Conservation (phyloP, 2,329 filamentous ascomycete species). For the Chaetomium globosum region DNA sequence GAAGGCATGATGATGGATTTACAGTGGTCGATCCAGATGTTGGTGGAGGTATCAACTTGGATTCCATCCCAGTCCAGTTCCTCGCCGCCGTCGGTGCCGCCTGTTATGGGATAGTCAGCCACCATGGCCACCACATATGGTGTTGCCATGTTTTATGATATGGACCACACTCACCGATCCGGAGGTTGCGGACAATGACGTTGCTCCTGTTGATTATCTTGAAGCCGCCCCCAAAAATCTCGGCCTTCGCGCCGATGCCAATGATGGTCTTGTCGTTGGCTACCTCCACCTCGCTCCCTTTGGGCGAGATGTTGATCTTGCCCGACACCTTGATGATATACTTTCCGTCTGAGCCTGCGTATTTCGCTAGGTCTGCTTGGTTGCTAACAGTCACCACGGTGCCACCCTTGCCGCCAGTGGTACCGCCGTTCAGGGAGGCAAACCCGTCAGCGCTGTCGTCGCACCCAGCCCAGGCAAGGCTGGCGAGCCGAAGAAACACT, state of each 20-base stretch:
- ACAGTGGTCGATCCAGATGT: slow-evolving; percentile 8
- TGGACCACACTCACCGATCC: slow-evolving; percentile 1
- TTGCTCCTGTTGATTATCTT: neutral
- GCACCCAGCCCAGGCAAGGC: slow-evolving; percentile 3
- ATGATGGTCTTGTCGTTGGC: slow-evolving; percentile 5
- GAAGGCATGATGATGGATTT: no score
- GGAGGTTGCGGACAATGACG: slow-evolving; percentile 1
- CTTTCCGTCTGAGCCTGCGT: neutral
- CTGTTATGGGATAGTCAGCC: neutral
- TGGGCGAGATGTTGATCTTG: slow-evolving; percentile 5
- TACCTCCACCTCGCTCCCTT: neutral
- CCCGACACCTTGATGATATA: slow-evolving; percentile 6
- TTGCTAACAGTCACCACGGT: slow-evolving; percentile 1
- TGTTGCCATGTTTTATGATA: no score
- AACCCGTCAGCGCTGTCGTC: neutral
- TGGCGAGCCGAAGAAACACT: neutral
- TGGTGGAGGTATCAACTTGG: slow-evolving; percentile 4
- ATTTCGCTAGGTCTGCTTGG: slow-evolving; percentile 1
- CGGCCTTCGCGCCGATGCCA: neutral
- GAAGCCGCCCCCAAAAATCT: neutral
- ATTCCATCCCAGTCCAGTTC: slow-evolving; percentile 5
- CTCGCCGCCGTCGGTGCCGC: neutral
- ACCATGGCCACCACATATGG: no score
- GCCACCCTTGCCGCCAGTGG: slow-evolving; percentile 1
- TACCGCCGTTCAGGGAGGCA: slow-evolving; percentile 1